These are phyloP conservation scores for Edaphochlamys debaryana DNA, from an alignment of 139 green algal genomes.

Conservation along the genomic window DNA sequence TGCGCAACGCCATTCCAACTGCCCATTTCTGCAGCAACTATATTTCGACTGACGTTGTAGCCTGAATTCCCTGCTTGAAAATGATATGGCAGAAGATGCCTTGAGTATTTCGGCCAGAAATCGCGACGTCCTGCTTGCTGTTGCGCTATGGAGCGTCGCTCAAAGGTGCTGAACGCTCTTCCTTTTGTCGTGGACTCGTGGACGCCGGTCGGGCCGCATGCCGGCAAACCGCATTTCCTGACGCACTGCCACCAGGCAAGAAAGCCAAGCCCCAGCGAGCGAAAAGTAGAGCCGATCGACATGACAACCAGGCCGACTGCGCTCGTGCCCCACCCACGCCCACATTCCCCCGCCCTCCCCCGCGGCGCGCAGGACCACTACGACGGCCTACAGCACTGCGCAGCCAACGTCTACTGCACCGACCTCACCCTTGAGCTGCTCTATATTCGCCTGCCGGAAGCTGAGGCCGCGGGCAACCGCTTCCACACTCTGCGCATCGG, in stretches of 20 bases:
- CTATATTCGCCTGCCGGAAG: constrained; percentile 7
- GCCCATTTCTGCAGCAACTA: too few relatives aligned
- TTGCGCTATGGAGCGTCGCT: too few relatives aligned
- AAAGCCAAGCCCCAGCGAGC: too few relatives aligned
- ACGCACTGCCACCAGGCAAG: constrained; percentile 47
- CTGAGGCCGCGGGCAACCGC: not conserved
- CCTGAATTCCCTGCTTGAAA: too few relatives aligned
- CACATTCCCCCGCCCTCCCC: not conserved
- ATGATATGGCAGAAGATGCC: too few relatives aligned
- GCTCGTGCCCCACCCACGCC: not conserved
- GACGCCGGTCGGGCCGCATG: not conserved
- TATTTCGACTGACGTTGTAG: too few relatives aligned
- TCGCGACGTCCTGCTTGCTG: too few relatives aligned
- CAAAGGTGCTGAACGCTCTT: too few relatives aligned
- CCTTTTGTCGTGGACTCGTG: constrained; percentile 58
- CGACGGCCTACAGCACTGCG: constrained; percentile 19
- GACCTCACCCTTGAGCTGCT: constrained; percentile 33
- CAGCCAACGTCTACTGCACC: constrained; percentile 40
- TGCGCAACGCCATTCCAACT: too few relatives aligned
- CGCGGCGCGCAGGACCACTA: constrained; percentile 33
- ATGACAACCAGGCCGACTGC: not conserved
- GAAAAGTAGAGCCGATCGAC: not conserved
- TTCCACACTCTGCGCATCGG: constrained; percentile 38
- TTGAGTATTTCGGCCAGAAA: too few relatives aligned
- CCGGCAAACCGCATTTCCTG: constrained; percentile 51